phyloP scores from a whole-genome alignment of 352 stramenopile species.

The Phytophthora cryptogea region DNA sequence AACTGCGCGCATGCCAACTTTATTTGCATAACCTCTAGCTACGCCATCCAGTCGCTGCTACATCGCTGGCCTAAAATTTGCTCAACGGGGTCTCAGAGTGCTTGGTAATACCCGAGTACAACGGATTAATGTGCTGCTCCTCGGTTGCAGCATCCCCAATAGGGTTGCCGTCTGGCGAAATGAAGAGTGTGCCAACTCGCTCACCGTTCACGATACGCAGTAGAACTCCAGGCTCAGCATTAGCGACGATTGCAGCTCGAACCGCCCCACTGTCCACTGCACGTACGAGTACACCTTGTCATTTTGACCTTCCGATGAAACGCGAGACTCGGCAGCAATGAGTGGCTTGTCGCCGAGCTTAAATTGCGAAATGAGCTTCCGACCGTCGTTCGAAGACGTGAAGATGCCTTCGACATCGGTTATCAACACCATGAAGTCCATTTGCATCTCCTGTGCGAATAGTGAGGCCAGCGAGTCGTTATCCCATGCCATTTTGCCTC shows the following conservation, averaged over 20 bases:
- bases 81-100: constrained; percentile 12
- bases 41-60: too few relatives aligned
- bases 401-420: constrained; percentile 79
- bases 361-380: constrained; percentile 56
- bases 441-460: constrained; percentile 71
- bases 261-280: too few relatives aligned
- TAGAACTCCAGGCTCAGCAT: constrained; percentile 51
- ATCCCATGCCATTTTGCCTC: constrained; percentile 77
- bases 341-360: constrained; percentile 44
- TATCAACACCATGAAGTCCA: constrained; percentile 79
- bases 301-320: constrained; percentile 7
- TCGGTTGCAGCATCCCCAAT: neutral
- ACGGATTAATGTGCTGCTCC: neutral
- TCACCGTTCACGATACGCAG: constrained; percentile 53
- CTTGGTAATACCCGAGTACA: constrained; percentile 48
- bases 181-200: constrained; percentile 35
- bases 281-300: neutral
- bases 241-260: constrained; percentile 36
- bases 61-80: constrained; percentile 20
- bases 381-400: constrained; percentile 22
- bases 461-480: constrained; percentile 85
- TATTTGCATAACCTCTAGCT: too few relatives aligned
- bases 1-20: too few relatives aligned
- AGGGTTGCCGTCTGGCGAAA: neutral
- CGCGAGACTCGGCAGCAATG: constrained; percentile 57